Percentiles rank a stretch among this genome's conserved stretches.
phyloP scores from a whole-genome alignment of 768 basidiomycete genomes.

The Lentinula raphanica region DNA sequence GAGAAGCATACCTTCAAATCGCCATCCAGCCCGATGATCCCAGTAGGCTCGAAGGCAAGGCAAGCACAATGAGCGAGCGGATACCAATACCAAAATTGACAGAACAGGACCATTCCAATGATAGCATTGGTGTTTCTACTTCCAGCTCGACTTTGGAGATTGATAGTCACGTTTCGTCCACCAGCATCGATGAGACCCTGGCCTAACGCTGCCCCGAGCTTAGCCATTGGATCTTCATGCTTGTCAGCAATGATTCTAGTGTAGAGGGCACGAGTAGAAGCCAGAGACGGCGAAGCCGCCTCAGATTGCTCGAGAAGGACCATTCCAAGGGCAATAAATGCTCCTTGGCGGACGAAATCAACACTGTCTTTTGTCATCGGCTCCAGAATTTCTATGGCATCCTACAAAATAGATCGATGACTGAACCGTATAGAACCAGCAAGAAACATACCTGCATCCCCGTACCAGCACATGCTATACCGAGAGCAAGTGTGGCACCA shows the following conservation, averaged over 20 bases:
- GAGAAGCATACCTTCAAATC: conserved; percentile 64
- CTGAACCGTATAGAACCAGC: background rate
- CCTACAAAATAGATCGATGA: conserved; percentile 40
- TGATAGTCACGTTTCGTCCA: conserved; percentile 93
- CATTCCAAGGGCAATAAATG: conserved; percentile 93
- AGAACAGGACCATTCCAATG: conserved; percentile 97
- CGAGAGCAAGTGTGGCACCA: conserved; percentile 92
- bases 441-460: conserved; percentile 69
- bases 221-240: conserved; percentile 98
- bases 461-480: conserved; percentile 96
- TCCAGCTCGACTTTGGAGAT: conserved; percentile 87
- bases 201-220: conserved; percentile 92
- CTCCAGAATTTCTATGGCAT: conserved; percentile 93
- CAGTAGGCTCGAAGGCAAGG: conserved; percentile 92
- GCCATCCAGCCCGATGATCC: conserved; percentile 85
- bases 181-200: conserved; percentile 98
- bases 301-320: conserved; percentile 96
- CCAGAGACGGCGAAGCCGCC: conserved; percentile 76
- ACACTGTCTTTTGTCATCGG: conserved; percentile 98
- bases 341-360: conserved; percentile 98
- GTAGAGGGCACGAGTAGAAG: conserved; percentile 78
- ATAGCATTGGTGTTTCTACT: conserved; percentile 91
- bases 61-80: conserved; percentile 91
- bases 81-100: conserved; percentile 99
- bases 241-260: conserved; percentile 90